These are phyloP conservation scores for Candida tammaniensis DNA, from an alignment of 805 yeast genomes.

Conservation along the genomic window DNA sequence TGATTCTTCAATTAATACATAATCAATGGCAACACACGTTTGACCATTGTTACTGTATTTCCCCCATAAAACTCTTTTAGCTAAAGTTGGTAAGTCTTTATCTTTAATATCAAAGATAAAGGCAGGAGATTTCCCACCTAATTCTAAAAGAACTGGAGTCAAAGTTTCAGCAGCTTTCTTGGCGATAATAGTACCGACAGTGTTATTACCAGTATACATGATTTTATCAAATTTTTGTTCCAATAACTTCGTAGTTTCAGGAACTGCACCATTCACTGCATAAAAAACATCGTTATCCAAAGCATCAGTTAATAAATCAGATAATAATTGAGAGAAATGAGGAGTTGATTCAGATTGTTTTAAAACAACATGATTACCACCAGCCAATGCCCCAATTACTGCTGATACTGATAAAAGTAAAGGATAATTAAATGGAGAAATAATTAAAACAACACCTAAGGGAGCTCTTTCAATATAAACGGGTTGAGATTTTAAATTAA, in stretches of 20 bases:
- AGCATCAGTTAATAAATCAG: conserved; percentile 50
- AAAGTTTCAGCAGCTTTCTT: conserved; percentile 79
- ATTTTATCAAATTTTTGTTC: conserved; percentile 74
- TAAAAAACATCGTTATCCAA: conserved; percentile 56
- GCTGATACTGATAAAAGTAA: conserved; percentile 61
- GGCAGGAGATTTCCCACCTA: conserved; percentile 92
- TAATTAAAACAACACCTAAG: conserved; percentile 67
- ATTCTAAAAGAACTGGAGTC: conserved; percentile 77
- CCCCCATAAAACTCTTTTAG: conserved; percentile 75
- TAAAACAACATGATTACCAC: conserved; percentile 76
- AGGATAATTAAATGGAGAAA: conserved; percentile 84
- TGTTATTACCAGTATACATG: conserved; percentile 77
- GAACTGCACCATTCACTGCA: conserved; percentile 71
- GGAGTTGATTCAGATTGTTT: conserved; percentile 79
- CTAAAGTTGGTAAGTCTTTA: conserved; percentile 39
- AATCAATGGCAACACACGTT: conserved; percentile 89
- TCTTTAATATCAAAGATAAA: conserved; percentile 55
- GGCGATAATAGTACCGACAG: conserved; percentile 76
- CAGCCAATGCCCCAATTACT: conserved; percentile 75
- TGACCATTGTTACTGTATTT: conserved; percentile 82
- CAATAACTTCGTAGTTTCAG: conserved; percentile 58
- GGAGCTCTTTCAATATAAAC: conserved; percentile 38
- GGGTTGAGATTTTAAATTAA: conserved; percentile 28
- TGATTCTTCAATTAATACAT: conserved; percentile 62
- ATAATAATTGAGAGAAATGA: conserved; percentile 51